Conservation (phyloP, 176 grass and related monocot genomes). For the Hyparrhenia diplandra region DNA sequence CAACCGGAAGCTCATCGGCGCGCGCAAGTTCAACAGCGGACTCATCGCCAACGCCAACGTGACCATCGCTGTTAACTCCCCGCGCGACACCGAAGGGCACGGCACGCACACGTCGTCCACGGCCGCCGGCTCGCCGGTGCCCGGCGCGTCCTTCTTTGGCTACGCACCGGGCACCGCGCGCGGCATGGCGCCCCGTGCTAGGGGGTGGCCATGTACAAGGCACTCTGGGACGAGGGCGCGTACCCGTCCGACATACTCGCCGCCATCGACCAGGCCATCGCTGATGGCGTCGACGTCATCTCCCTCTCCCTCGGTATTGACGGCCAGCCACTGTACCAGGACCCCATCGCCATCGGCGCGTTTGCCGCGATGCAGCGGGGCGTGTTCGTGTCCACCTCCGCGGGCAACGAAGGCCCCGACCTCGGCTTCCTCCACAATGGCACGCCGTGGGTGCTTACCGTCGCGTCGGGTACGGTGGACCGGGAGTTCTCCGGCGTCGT, state of each 20-base stretch:
- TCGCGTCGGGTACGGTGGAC: conserved; percentile 46
- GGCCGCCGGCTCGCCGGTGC: conserved; percentile 36
- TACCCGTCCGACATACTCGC: conserved; percentile 62
- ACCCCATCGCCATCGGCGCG: conserved; percentile 65
- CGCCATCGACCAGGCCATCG: conserved; percentile 73
- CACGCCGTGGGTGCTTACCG: conserved; percentile 66
- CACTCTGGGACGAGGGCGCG: conserved; percentile 43
- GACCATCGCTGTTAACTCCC: conserved; percentile 47
- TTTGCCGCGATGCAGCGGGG: conserved; percentile 70
- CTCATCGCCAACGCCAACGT: conserved; percentile 36
- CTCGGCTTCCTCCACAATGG: conserved; percentile 59
- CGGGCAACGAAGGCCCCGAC: conserved; percentile 67
- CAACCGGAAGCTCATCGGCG: conserved; percentile 84
- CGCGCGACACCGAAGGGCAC: conserved; percentile 65
- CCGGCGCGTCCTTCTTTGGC: conserved; percentile 50
- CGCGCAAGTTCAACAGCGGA: conserved; percentile 65
- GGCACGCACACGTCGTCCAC: conserved; percentile 92
- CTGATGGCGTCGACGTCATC: conserved; percentile 73
- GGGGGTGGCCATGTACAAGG: conserved; percentile 79
- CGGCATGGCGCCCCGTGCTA: conserved; percentile 66
- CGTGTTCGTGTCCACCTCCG: conserved; percentile 66
- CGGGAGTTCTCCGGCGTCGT: conserved; percentile 46
- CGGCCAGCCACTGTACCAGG: conserved; percentile 10
- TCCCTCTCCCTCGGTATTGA: conserved; percentile 58
- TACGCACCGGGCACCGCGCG: conserved; percentile 50